Evolutionary conservation across 768 basidiomycete genomes (phyloP).

Genomic region (Leccinum uliginosum): DNA sequence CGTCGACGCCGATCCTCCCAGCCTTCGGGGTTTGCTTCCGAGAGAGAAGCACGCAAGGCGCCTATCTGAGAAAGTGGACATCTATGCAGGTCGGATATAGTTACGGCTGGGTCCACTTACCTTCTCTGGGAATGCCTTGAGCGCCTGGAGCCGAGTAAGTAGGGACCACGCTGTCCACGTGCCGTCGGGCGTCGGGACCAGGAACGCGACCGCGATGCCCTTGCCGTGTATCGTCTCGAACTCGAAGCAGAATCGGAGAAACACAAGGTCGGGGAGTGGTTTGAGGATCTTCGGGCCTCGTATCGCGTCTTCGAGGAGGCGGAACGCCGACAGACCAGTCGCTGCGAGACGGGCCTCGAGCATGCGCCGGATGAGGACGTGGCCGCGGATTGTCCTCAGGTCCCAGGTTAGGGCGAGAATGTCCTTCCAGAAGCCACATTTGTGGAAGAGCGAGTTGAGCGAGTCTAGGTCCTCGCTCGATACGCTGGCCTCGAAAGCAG

Average conservation of each 20-base stretch:
- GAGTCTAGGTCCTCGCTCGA: slow-evolving; percentile 1
- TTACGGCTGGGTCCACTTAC: slow-evolving; percentile 8
- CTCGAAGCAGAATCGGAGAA: slow-evolving; percentile 53
- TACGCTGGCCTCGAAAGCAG: slow-evolving; percentile 9
- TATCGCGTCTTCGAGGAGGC: slow-evolving; percentile 22
- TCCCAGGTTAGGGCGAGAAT: slow-evolving; percentile 50
- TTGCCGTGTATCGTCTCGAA: slow-evolving; percentile 49
- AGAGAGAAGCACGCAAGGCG: slow-evolving; percentile 34
- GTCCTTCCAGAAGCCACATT: slow-evolving; percentile 45
- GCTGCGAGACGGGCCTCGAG: slow-evolving; percentile 34
- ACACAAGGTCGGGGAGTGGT: slow-evolving; percentile 49
- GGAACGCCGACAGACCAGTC: slow-evolving; percentile 16
- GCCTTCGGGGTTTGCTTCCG: slow-evolving; percentile 36
- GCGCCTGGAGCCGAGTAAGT: slow-evolving; percentile 54
- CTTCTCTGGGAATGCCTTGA: slow-evolving; percentile 51
- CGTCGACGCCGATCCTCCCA: slow-evolving; percentile 46
- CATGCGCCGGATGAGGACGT: slow-evolving; percentile 32
- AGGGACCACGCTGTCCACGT: slow-evolving; percentile 58
- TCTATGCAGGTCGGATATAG: neutral
- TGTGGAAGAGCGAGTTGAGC: slow-evolving; percentile 16
- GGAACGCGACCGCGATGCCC: slow-evolving; percentile 49
- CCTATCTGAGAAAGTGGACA: slow-evolving; percentile 26
- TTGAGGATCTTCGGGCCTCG: slow-evolving; percentile 31
- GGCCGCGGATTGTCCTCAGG: slow-evolving; percentile 45
- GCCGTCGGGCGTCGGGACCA: slow-evolving; percentile 37